Base-by-base conservation (phyloP, 2,329 filamentous ascomycete species). In the Colletotrichum sp. region DNA sequence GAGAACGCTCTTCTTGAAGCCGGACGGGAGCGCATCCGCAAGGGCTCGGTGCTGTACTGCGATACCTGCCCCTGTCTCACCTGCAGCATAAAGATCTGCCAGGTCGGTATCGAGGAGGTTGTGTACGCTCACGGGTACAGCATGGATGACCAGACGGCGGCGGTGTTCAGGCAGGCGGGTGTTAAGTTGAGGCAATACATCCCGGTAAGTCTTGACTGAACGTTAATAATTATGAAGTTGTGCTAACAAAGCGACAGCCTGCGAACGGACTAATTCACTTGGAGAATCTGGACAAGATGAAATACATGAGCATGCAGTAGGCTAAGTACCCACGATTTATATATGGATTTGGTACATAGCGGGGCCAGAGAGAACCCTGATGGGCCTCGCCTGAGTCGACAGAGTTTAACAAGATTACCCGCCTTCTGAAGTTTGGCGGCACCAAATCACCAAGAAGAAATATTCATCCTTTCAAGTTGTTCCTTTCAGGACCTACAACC, bases 41-140 rank as follows among this genome's bases (percentile, higher is more conserved):
- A 95, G 71, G 94, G 93, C 6, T 92, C 94, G 48, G 94, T 95
- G 66, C 87, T 99, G 30, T 99, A 98, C 86, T 98, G 96, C 85
- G 95, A 98, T 83, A 98, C 96, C 79, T 99, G 97, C 84, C 97
- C 97, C 6, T 99, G 97, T 83, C 88, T 99, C 84, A 99, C 97
- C 4, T 99, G 97, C 85, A 98, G 95, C 81, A 98, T 99, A 87
- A 99, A 99, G 88, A 98, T 99, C 81, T 95, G 95, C 27, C 97
- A 99, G 86, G 95, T 98, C 9, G 97, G 97, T 22, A 98, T 99
- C 78, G 92, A 91, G 56, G 97, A 99, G 88, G 97, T 99, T 16
- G 96, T 99, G 16, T 99, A 98, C 81, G 96, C 93, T 78, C 94
- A 97, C 82, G 93, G 94, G 30, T 99, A 99, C 83, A 96, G 96